Percentiles rank a stretch among this genome's conserved stretches.
Evolutionary conservation across 108 stramenopile genomes (phyloP).

Genomic region (Nitzschia inconspicua): DNA sequence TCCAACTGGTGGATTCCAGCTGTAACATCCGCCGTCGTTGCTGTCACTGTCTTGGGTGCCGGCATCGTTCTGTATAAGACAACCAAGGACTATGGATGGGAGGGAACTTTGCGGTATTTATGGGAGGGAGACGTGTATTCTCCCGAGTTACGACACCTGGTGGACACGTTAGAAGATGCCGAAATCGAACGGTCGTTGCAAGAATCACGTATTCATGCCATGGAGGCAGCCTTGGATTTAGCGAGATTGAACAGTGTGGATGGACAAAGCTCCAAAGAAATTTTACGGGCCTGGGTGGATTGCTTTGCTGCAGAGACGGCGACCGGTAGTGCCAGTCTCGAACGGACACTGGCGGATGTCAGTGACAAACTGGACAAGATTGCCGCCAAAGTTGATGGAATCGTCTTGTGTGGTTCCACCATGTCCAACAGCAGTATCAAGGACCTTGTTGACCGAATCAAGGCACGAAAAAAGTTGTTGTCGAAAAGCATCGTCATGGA

Average conservation of each 20-base stretch:
- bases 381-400: constrained; percentile 39
- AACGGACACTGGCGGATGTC: constrained; percentile 26
- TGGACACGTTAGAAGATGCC: constrained; percentile 40
- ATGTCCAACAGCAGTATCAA: not conserved
- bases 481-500: constrained; percentile 19
- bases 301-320: not conserved
- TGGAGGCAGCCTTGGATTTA: constrained; percentile 29
- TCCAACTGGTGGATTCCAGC: not conserved
- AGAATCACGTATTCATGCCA: constrained; percentile 10
- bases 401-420: constrained; percentile 17
- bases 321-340: constrained; percentile 12
- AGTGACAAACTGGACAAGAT: constrained; percentile 40
- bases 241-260: constrained; percentile 31
- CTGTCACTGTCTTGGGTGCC: not conserved
- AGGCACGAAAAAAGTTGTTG: constrained; percentile 18
- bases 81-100: constrained; percentile 23
- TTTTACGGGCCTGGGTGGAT: not conserved
- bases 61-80: constrained; percentile 4
- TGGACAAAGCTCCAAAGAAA: not conserved
- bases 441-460: constrained; percentile 5
- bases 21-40: constrained; percentile 8
- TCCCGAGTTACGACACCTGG: constrained; percentile 29
- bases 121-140: constrained; percentile 41
- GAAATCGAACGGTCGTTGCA: constrained; percentile 2
- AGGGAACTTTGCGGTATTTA: constrained; percentile 31